Conservation (phyloP, 257 asterid genomes). For the Gentiana dahurica region DNA sequence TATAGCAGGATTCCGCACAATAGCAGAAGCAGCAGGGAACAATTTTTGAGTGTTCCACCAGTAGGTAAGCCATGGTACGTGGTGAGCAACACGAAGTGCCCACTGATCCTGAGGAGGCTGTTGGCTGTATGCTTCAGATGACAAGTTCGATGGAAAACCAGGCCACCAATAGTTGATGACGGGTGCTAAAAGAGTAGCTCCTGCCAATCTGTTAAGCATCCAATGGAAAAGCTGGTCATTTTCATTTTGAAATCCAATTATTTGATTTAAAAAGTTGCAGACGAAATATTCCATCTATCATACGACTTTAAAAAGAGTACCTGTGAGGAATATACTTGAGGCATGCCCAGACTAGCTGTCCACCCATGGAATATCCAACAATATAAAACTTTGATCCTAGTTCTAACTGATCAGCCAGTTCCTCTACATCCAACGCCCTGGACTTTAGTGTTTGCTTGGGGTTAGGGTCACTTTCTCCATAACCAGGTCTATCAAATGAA, state of each 20-base stretch:
- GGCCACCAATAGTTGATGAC: conserved; percentile 86
- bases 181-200: conserved; percentile 73
- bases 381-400: conserved; percentile 67
- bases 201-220: conserved; percentile 59
- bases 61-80: conserved; percentile 70
- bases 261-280: not conserved
- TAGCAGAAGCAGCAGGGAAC: conserved; percentile 41
- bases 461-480: conserved; percentile 91
- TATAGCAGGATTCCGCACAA: conserved; percentile 20
- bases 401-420: conserved; percentile 80
- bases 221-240: conserved; percentile 3
- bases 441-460: conserved; percentile 50
- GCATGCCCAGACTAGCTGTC: conserved; percentile 71
- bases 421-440: conserved; percentile 61
- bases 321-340: conserved; percentile 93
- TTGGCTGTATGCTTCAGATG: conserved; percentile 31
- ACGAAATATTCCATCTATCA: not conserved
- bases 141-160: conserved; percentile 60
- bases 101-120: conserved; percentile 59
- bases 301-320: conserved; percentile 17
- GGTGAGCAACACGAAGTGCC: conserved; percentile 70
- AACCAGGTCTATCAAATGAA: conserved; percentile 87
- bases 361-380: conserved; percentile 83
- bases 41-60: conserved; percentile 95
- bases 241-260: not conserved